Evolutionary conservation across 2,329 filamentous ascomycete genomes (phyloP), one percentile per base, ranked within the genome.

Genomic region (Xylariaceae sp.): DNA sequence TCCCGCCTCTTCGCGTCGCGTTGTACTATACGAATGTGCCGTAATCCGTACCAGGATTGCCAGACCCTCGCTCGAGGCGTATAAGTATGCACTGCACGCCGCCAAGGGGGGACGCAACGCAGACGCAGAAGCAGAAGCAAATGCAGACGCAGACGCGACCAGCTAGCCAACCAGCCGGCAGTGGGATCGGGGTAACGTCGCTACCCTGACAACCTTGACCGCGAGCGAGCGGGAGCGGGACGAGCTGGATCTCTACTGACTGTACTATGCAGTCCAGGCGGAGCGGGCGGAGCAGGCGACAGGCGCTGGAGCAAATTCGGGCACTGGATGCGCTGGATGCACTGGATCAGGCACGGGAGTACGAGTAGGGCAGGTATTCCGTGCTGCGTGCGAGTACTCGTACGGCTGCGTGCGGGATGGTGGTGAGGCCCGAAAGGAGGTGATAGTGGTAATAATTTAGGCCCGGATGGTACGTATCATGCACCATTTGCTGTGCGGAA

Each of bases 161-260:
- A 51, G 23, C 23, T 30, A 30, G 23, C 23, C 23, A 30, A 55
- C 62, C 55, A 53, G 44, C 47, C 35, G 60, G 54, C 52, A 51
- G 55, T 61, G 51, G 61, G 61, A 63, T 61, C 59, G 61, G 62
- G 34, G 58, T 64, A 64, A 62, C 62, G 60, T 61, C 56, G 54
- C 17, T 30, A 30, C 23, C 23, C 23, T 30, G 23, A 5, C 23
- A 30, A 30, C 23, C 23, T 39, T 37, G 54, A 56, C 54, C 48
- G 23, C 54, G 23, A 57, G 23, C 54, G 23, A 57, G 56, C 55
- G 55, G 45, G 13, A 56, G 37, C 45, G 52, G 23, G 23, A 30
- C 23, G 23, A 30, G 23, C 23, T 30, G 23, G 23, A 30, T 30
- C 23, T 30, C 23, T 30, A 30, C 39, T 52, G 35, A 15, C 51